phyloP scores from a whole-genome alignment of 306 rosid species.

The Hippophae gyantsensis region DNA sequence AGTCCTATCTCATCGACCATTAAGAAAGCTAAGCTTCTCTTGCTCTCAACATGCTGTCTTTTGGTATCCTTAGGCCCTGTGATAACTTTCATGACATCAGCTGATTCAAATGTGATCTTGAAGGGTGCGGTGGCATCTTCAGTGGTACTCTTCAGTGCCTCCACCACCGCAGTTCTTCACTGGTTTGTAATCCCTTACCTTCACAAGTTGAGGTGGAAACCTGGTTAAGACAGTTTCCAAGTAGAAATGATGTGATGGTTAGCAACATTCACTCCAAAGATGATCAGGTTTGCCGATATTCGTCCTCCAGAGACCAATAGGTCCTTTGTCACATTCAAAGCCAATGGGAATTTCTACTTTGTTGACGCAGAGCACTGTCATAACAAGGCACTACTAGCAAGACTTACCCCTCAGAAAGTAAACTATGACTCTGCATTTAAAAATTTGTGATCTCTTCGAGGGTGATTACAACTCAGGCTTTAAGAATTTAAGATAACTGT shows the following conservation, averaged over 20 bases:
- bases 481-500: neutral
- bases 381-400: constrained; percentile 72
- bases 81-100: constrained; percentile 86
- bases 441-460: constrained; percentile 38
- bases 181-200: constrained; percentile 82
- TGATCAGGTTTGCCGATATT: constrained; percentile 69
- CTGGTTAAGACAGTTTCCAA: constrained; percentile 76
- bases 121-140: constrained; percentile 86
- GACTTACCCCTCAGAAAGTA: constrained; percentile 53
- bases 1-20: constrained; percentile 82
- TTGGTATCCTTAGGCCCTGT: constrained; percentile 87
- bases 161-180: constrained; percentile 66
- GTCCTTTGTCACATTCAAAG: constrained; percentile 78
- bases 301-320: constrained; percentile 62
- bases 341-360: constrained; percentile 61
- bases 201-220: constrained; percentile 80
- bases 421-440: constrained; percentile 43
- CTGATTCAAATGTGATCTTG: constrained; percentile 80
- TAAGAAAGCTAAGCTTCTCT: constrained; percentile 81
- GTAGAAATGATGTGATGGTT: constrained; percentile 84
- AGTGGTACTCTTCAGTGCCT: constrained; percentile 63
- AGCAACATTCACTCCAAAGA: constrained; percentile 37
- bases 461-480: neutral
- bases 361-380: constrained; percentile 74
- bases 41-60: constrained; percentile 91